Base-by-base conservation (phyloP, 2,329 filamentous ascomycete genomes). In the Emergomyces africanus region DNA sequence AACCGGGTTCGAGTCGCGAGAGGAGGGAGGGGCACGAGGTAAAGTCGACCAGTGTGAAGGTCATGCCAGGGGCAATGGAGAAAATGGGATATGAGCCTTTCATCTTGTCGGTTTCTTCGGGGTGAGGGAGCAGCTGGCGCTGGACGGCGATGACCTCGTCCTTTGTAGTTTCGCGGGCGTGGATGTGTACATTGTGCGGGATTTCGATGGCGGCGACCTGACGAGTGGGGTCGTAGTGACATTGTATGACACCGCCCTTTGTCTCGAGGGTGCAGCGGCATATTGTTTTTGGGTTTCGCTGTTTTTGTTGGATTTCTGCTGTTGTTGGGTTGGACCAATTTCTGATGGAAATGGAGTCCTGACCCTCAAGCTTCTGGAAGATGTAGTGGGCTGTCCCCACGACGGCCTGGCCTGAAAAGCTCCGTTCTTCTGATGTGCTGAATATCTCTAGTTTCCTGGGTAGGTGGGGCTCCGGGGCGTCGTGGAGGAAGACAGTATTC, bases 21-120 rank as follows among this genome's bases (percentile, higher is more conserved):
- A 68, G 62, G 25, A 68, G 58, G 8, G 65, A 64, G 1, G 65
- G 66, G 44, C 65, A 63, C 9, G 64, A 65, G 1, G 68, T 68
- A 53, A 71, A 61, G 44, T 69, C 67, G 33, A 72, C 64, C 1
- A 72, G 66, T 12, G 66, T 66, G 61, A 70, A 72, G 0, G 82
- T 82, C 84, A 91, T 87, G 54, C 88, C 88, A 50, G 82, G 83
- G 41, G 90, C 87, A 51, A 90, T 82, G 63, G 81, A 84, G 59
- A 84, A 78, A 20, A 82, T 66, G 15, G 80, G 78, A 9, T 79
- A 75, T 4, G 71, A 71, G n/a, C 61, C 66, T 51, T 60, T 64
- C 60, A 67, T 63, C 54, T 66, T 68, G 15, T 65, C 64, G 42
- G 65, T 64, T 1, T 66, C 64, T 4, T 33, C 37, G 6, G 65